Percentiles rank a stretch among this genome's conserved stretches.
phyloP scores from a whole-genome alignment of 2,329 filamentous ascomycete species.

The Venturia nashicola region DNA sequence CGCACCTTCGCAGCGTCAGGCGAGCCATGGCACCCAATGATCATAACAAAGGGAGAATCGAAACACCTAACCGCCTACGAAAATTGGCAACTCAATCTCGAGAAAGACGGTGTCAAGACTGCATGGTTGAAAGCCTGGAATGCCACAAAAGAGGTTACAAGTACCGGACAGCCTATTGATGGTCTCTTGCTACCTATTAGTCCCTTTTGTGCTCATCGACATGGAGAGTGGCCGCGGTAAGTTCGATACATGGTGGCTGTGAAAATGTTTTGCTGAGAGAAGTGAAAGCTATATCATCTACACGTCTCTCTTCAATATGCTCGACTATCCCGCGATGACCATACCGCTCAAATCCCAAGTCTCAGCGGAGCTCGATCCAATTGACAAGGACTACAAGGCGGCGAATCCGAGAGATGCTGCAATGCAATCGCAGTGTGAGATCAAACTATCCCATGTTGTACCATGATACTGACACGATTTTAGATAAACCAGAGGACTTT shows the following conservation, averaged over 20 bases:
- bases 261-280: background rate
- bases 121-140: conserved; percentile 3
- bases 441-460: background rate
- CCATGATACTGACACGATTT: background rate
- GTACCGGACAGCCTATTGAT: conserved; percentile 6
- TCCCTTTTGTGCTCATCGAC: background rate
- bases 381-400: background rate
- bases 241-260: no score
- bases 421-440: background rate
- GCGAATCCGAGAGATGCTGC: background rate
- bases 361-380: background rate
- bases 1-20: background rate
- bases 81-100: background rate
- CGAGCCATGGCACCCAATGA: background rate
- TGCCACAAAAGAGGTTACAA: background rate
- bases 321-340: background rate
- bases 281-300: background rate
- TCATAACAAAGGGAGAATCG: background rate
- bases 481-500: conserved; percentile 29
- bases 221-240: background rate
- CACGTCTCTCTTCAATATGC: conserved; percentile 2
- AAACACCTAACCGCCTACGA: background rate
- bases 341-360: background rate
- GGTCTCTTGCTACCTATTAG: background rate
- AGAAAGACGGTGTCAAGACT: background rate